Base-by-base conservation (phyloP, 805 yeast genomes). In the Yarrowia porcina region DNA sequence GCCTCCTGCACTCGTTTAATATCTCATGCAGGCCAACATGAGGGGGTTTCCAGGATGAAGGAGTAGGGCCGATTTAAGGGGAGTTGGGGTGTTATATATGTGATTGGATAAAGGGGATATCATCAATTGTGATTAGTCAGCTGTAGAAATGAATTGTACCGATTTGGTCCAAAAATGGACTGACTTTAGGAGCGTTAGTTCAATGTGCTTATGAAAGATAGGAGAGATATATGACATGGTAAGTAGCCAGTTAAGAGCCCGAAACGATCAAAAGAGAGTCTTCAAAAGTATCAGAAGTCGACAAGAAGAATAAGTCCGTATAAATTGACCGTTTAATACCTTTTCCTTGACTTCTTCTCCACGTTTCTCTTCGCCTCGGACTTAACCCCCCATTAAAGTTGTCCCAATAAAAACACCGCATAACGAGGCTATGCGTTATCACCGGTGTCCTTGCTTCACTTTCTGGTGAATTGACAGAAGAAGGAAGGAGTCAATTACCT, bases 391-490 rank as follows among this genome's bases (percentile, higher is more conserved):
- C 44, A 8, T 30, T 49, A 49, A 15, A 49, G 56, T 49, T 49
- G 56, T 49, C 56, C 56, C 56, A 49, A 49, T 49, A 49, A 49
- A 49, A 49, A 49, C 56, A 49, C 39, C 56, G 56, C 56, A 49
- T 49, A 49, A 49, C 39, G 56, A 49, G 56, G 56, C 56, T 49
- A 49, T 49, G 56, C 56, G 56, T 49, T 49, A 49, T 49, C 56
- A 49, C 56, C 56, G 56, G 38, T 30, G 45, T 23, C 45, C 45
- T 45, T 45, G 52, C 36, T 45, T 30, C 13, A 30, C 11, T 11
- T 23, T 21, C 13, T 15, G 27, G 13, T 17, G 42, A 12, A 32
- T 11, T 32, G 13, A 10, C 4, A 3, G 39, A 12, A 9, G 18
- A n/a, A 8, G 3, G 39, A 38, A 18, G 12, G n/a, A 38, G 25